A percentile compares a stretch with the other conserved stretches of the same genome.
phyloP scores from a whole-genome alignment of 805 yeast species.

The Isabelozyma pseudorhagii region DNA sequence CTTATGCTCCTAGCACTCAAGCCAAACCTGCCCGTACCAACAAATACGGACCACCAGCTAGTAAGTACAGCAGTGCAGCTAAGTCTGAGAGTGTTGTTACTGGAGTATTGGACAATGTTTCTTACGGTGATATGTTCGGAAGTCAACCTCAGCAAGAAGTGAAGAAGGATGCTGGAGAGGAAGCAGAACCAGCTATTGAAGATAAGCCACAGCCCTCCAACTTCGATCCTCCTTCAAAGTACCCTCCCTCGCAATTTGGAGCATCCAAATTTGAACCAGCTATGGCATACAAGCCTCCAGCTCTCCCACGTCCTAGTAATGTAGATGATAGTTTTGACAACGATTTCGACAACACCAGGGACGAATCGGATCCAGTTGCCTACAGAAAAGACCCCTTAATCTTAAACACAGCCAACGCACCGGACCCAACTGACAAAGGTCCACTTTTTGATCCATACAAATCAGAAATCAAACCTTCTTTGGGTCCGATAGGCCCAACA shows the following conservation, averaged over 20 bases:
- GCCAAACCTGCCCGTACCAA: conserved; percentile 12
- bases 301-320: conserved; percentile 10
- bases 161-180: not conserved
- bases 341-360: conserved; percentile 6
- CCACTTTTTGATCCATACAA: conserved; percentile 27
- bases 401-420: not conserved
- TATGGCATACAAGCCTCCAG: not conserved
- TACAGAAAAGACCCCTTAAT: conserved; percentile 6
- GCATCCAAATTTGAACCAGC: not conserved
- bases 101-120: not conserved
- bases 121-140: not conserved
- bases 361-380: not conserved
- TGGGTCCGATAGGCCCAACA: conserved; percentile 13
- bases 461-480: conserved; percentile 11
- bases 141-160: not conserved
- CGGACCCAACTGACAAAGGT: not conserved
- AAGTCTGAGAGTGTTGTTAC: not conserved
- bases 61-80: conserved; percentile 5
- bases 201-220: not conserved
- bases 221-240: not conserved
- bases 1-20: conserved; percentile 31
- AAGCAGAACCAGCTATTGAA: not conserved
- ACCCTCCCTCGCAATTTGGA: not conserved
- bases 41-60: conserved; percentile 26
- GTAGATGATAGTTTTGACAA: conserved; percentile 32